These are phyloP conservation scores for Arxiozyma heterogenica DNA, from an alignment of 1,139 yeast genomes.

Conservation along the genomic window DNA sequence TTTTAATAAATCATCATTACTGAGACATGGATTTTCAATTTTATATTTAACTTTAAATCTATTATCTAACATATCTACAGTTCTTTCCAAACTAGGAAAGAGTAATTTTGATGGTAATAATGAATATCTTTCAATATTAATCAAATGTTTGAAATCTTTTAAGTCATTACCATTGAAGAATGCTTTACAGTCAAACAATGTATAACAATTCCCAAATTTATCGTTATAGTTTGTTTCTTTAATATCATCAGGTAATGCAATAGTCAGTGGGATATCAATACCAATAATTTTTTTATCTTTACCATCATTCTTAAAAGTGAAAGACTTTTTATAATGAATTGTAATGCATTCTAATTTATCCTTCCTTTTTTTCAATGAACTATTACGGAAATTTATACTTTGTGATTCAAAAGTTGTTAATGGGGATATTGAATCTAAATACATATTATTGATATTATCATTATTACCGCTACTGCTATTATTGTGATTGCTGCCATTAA, in stretches of 20 bases:
- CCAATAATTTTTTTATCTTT: slow-evolving; percentile 34
- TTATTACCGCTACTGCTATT: too few species aligned
- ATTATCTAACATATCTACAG: slow-evolving; percentile 23
- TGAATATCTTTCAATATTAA: slow-evolving; percentile 28
- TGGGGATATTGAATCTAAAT: not conserved
- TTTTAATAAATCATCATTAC: slow-evolving; percentile 41
- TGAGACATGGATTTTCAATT: slow-evolving; percentile 31
- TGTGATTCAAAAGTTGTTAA: not conserved
- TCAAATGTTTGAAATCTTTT: slow-evolving; percentile 19
- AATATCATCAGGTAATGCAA: slow-evolving; percentile 49
- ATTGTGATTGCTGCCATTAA: too few species aligned
- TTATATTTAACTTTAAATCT: slow-evolving; percentile 20
- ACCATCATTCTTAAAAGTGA: slow-evolving; percentile 29
- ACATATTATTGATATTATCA: too few species aligned
- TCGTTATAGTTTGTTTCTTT: slow-evolving; percentile 35
- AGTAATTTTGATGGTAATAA: slow-evolving; percentile 20
- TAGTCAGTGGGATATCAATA: slow-evolving; percentile 49
- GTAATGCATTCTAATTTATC: slow-evolving; percentile 35
- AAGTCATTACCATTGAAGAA: slow-evolving; percentile 13
- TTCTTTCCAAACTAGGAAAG: slow-evolving; percentile 20
- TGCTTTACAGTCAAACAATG: slow-evolving; percentile 25
- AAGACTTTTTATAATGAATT: slow-evolving; percentile 26
- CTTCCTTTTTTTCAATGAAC: slow-evolving; percentile 4
- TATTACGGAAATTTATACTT: not conserved
- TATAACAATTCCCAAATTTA: slow-evolving; percentile 26